Percentiles rank a stretch among this genome's conserved stretches.
phyloP scores from a whole-genome alignment of 768 basidiomycete genomes.

The Lentinula sp. region DNA sequence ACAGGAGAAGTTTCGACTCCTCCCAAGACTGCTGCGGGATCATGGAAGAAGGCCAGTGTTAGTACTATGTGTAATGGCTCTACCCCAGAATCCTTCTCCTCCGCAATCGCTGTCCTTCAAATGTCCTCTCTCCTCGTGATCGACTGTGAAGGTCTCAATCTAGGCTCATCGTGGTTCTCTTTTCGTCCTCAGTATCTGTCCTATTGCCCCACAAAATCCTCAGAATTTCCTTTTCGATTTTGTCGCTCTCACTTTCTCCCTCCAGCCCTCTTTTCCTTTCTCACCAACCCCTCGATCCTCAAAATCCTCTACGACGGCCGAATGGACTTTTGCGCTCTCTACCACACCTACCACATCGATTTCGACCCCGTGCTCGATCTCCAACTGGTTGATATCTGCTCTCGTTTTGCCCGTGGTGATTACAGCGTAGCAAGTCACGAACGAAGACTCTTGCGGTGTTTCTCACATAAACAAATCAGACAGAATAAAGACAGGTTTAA shows the following conservation, averaged over 20 bases:
- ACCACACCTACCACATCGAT: conserved; percentile 16
- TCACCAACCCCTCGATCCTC: conserved; percentile 20
- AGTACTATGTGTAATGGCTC: too few relatives aligned
- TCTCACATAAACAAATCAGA: not conserved
- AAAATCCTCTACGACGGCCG: conserved; percentile 40
- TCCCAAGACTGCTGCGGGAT: too few relatives aligned
- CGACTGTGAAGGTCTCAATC: conserved; percentile 33
- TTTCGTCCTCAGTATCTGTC: conserved; percentile 25
- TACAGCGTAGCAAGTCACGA: conserved; percentile 19
- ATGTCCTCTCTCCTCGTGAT: conserved; percentile 16
- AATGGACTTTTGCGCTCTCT: conserved; percentile 32
- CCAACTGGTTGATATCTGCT: conserved; percentile 32
- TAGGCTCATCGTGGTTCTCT: conserved; percentile 25
- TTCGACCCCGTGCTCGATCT: conserved; percentile 31
- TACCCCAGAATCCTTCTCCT: not conserved
- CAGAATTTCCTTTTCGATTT: conserved; percentile 30
- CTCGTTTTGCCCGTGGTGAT: conserved; percentile 17
- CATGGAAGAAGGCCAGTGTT: too few relatives aligned
- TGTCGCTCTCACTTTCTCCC: conserved; percentile 15
- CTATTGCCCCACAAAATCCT: conserved; percentile 14
- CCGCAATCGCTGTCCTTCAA: not conserved
- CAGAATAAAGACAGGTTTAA: not conserved
- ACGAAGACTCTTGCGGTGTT: not conserved
- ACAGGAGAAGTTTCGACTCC: too few relatives aligned
- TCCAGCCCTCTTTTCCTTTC: conserved; percentile 20